Base-by-base conservation (phyloP, 2,329 filamentous ascomycete species). In the Pseudomassariella vexata region DNA sequence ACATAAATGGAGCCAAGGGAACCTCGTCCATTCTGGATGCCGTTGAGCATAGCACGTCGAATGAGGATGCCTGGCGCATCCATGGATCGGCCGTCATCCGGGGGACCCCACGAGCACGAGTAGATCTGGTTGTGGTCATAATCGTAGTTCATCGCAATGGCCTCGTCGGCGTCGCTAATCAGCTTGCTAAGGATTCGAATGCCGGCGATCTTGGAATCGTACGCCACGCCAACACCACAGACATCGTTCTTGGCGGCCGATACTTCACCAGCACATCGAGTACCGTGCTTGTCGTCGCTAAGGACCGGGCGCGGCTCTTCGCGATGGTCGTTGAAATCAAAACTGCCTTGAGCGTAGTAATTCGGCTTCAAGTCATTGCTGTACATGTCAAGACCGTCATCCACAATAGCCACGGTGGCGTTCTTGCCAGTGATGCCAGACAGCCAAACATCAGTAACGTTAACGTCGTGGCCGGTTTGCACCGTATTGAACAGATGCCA, bases 91-190 rank as follows among this genome's bases (percentile, higher is more conserved):
- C 92, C 92, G 55, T 96, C 89, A 50, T 98, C 92, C 0, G 88
- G 86, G 7, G 92, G 92, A 1, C 92, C 92, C 92, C 92, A 98
- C 0, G 92, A 98, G 64, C 92, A 98, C 1, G 92, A 98, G 62
- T 95, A 98, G 37, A 98, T 96, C 38, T 95, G 79, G 55, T 95
- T 98, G 39, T 90, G 69, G 49, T 95, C 80, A 50, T 79, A 92
- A 40, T 83, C 84, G 63, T 90, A 96, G 59, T 94, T 95, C 70
- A 98, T 80, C 15, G 92, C 86, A 19, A 82, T 69, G 16, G 92
- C 89, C 60, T 98, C 92, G 50, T 98, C 92, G 18, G 85, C 81
- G 55, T 98, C 92, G 30, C 81, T 83, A 43, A 98, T 95, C 29
- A 85, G 67, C 51, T 88, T 90, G 36, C 86, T 94, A 6, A 98